These are phyloP conservation scores for Albizia julibrissin DNA, from an alignment of 306 rosid genomes.

Conservation along the genomic window DNA sequence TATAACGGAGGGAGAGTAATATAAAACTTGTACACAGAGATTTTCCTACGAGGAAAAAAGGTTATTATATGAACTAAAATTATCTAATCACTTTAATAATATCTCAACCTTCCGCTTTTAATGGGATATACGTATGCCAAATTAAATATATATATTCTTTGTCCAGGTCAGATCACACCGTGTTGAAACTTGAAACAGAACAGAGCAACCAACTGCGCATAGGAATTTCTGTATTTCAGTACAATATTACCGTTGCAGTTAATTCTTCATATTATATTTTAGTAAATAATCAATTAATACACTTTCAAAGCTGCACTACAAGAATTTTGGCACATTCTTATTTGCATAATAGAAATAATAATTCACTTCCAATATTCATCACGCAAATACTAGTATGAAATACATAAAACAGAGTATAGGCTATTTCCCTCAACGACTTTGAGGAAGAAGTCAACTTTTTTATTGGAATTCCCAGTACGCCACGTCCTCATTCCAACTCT, in stretches of 20 bases:
- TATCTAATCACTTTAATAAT: not conserved
- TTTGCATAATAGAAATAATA: not conserved
- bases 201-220: not conserved
- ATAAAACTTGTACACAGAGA: not conserved
- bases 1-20: not conserved
- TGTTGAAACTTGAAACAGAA: not conserved
- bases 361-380: not conserved
- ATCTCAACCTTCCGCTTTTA: not conserved
- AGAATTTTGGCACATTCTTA: not conserved
- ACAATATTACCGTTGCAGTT: not conserved
- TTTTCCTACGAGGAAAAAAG: not conserved
- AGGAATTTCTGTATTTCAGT: not conserved
- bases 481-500: not conserved
- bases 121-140: not conserved
- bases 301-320: not conserved
- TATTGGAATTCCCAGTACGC: not conserved
- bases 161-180: not conserved
- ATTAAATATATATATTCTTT: not conserved
- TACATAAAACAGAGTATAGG: not conserved
- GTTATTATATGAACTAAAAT: not conserved
- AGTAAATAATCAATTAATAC: not conserved
- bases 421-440: not conserved
- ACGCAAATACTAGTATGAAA: not conserved
- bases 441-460: not conserved
- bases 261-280: not conserved